Percentiles rank a stretch among this genome's conserved stretches.
phyloP scores from a whole-genome alignment of 495 filamentous ascomycete genomes.

The Hypomontagnella submonticulosa region DNA sequence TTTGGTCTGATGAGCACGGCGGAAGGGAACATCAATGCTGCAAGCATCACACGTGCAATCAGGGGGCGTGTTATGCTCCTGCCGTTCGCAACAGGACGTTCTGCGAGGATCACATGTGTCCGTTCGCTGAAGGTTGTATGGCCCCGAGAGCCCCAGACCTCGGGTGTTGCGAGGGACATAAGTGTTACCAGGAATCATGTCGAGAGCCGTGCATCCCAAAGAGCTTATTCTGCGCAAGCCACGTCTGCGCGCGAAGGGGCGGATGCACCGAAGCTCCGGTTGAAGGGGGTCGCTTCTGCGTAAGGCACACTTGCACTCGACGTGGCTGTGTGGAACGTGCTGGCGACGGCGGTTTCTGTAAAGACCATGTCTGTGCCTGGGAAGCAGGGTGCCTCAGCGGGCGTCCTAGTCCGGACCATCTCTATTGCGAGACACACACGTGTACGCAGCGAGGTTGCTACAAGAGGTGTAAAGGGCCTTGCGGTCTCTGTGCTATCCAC shows the following conservation, averaged over 20 bases:
- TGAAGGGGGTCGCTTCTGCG: slow-evolving; percentile 20
- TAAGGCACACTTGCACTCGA: slow-evolving; percentile 23
- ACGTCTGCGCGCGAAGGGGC: slow-evolving; percentile 22
- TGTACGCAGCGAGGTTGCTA: slow-evolving; percentile 23
- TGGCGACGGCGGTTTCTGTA: slow-evolving; percentile 33
- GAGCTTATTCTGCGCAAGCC: slow-evolving; percentile 31
- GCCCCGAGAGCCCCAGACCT: slow-evolving; percentile 18
- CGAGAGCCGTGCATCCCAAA: slow-evolving; percentile 16
- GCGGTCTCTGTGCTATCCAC: slow-evolving; percentile 31
- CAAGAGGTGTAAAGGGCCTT: slow-evolving; percentile 26
- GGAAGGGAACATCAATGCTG: slow-evolving; percentile 33
- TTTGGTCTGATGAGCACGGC: slow-evolving; percentile 22
- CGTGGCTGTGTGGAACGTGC: slow-evolving; percentile 25
- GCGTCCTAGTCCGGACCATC: slow-evolving; percentile 22
- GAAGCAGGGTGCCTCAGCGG: slow-evolving; percentile 27
- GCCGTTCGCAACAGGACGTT: slow-evolving; percentile 27
- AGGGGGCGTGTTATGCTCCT: slow-evolving; percentile 23
- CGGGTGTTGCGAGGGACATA: slow-evolving; percentile 24
- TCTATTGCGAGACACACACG: slow-evolving; percentile 37
- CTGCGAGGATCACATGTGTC: slow-evolving; percentile 33
- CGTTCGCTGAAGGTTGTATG: slow-evolving; percentile 25
- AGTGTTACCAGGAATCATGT: slow-evolving; percentile 21
- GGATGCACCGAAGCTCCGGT: slow-evolving; percentile 30
- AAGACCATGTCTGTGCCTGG: slow-evolving; percentile 33
- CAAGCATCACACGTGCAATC: slow-evolving; percentile 29